Conservation (phyloP, 2,329 filamentous ascomycete genomes). For the Fusarium multiceps region DNA sequence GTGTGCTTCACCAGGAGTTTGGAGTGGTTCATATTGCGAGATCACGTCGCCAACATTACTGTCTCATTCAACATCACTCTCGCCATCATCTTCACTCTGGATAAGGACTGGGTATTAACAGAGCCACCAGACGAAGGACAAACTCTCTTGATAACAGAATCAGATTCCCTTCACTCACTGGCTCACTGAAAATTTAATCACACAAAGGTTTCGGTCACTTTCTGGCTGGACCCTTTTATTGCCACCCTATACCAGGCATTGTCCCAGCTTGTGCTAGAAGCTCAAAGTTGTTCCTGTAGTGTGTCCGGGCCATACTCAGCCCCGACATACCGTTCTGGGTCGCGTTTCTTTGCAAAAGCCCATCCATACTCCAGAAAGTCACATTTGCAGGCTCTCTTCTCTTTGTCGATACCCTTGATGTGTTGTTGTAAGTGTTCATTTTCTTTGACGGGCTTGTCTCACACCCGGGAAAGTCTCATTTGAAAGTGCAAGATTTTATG, state of each 20-base stretch:
- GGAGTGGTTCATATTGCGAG: background rate
- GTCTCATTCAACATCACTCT: background rate
- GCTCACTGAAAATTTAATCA: fast-evolving
- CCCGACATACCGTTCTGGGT: background rate
- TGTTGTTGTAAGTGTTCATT: background rate
- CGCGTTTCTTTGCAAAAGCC: background rate
- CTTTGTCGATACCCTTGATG: background rate
- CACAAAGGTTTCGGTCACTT: background rate
- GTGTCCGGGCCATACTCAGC: too few relatives aligned
- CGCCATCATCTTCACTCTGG: background rate
- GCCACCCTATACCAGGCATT: too few relatives aligned
- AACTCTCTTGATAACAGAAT: background rate
- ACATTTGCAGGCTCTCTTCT: background rate
- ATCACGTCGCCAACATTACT: background rate
- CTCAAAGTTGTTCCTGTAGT: background rate
- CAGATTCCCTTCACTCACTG: background rate
- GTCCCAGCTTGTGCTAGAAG: background rate
- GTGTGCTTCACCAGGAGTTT: background rate
- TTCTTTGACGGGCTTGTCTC: background rate
- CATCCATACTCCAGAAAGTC: fast-evolving
- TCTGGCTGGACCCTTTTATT: background rate
- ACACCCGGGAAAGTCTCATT: background rate
- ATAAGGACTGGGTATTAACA: background rate
- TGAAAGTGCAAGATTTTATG: background rate
- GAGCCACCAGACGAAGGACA: background rate